Conservation (phyloP, 305 asterid species). For the Fraxinus floribunda region DNA sequence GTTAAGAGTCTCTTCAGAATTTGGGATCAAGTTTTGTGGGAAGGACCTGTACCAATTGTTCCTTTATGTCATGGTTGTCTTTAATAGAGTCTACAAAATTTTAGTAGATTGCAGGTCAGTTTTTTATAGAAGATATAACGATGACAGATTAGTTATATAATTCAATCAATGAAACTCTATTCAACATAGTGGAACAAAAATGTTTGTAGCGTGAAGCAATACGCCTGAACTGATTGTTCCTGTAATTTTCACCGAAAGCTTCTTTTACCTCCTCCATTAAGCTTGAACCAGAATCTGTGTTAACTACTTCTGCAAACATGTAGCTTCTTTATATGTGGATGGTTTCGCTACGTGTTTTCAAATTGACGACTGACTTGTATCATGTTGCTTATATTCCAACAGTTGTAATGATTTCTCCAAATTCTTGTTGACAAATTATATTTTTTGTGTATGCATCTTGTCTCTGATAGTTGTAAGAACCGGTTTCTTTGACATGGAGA, state of each 20-base stretch:
- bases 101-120: background rate
- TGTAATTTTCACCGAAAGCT: background rate
- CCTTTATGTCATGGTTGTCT: background rate
- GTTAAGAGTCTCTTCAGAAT: background rate
- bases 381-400: background rate
- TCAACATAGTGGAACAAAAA: background rate
- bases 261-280: background rate
- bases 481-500: constrained; percentile 82
- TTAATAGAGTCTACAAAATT: background rate
- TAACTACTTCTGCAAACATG: background rate
- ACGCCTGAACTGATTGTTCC: background rate
- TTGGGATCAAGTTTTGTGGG: background rate
- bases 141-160: background rate
- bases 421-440: background rate
- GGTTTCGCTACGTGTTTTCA: background rate
- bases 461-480: constrained; percentile 65
- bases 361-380: background rate
- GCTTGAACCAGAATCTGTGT: background rate
- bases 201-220: background rate
- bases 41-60: background rate
- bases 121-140: background rate
- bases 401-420: background rate
- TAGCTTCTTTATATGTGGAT: background rate
- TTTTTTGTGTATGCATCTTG: constrained; percentile 5
- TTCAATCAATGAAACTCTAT: background rate